A percentile compares a stretch with the other conserved stretches of the same genome.
These are phyloP conservation scores for Fusarium illudens DNA, from an alignment of 2,329 filamentous ascomycete species.

Conservation along the genomic window DNA sequence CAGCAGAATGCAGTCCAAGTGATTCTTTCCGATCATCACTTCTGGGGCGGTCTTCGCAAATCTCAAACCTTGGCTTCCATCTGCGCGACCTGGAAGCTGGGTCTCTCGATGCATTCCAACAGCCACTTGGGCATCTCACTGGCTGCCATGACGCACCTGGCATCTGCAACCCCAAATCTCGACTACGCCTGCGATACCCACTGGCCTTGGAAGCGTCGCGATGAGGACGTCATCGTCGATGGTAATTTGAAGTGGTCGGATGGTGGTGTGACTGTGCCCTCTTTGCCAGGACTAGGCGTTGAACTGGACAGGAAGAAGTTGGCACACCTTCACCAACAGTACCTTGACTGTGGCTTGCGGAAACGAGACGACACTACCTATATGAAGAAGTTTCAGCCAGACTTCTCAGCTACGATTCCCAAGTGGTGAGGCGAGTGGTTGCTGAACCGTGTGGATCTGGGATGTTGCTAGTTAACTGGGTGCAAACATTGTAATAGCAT, in stretches of 20 bases:
- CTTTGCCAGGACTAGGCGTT: conserved; percentile 47
- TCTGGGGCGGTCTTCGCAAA: conserved; percentile 54
- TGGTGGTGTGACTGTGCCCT: conserved; percentile 49
- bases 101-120: conserved; percentile 55
- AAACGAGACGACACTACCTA: conserved; percentile 51
- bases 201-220: conserved; percentile 55
- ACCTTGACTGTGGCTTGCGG: conserved; percentile 49
- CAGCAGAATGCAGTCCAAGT: conserved; percentile 52
- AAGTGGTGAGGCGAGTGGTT: conserved; percentile 40
- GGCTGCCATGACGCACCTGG: conserved; percentile 55
- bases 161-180: conserved; percentile 51
- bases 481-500: not conserved
- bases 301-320: conserved; percentile 50
- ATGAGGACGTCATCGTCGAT: conserved; percentile 53
- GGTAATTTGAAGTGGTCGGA: conserved; percentile 49
- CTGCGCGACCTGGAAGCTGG: conserved; percentile 51
- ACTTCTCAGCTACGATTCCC: conserved; percentile 46
- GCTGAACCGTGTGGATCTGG: too few species aligned
- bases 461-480: not conserved
- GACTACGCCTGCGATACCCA: conserved; percentile 56
- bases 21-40: conserved; percentile 53
- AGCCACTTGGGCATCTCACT: conserved; percentile 54
- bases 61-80: conserved; percentile 51
- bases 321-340: conserved; percentile 48
- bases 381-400: conserved; percentile 48